These are phyloP conservation scores for Ocimum tenuiflorum DNA, from an alignment of 257 asterid species.

Conservation along the genomic window DNA sequence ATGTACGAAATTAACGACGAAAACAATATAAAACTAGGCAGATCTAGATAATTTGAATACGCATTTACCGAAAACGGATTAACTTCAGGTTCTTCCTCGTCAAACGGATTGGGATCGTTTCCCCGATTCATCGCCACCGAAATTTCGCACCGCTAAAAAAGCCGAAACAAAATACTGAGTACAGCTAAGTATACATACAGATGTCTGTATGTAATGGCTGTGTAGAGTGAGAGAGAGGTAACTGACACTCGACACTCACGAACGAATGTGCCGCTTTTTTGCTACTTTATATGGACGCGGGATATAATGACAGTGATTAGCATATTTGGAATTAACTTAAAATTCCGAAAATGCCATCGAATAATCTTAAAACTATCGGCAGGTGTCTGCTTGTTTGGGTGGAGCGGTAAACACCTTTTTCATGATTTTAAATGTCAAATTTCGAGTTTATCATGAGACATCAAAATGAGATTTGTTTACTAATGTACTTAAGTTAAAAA, in stretches of 20 bases:
- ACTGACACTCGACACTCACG: background rate
- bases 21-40: conserved; percentile 22
- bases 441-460: no score
- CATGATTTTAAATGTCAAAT: no score
- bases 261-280: conserved; percentile 1
- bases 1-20: conserved; percentile 1
- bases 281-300: conserved; percentile 28
- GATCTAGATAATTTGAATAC: conserved; percentile 29
- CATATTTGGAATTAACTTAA: background rate
- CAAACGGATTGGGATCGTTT: conserved; percentile 92
- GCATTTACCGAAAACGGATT: conserved; percentile 94
- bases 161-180: conserved; percentile 1
- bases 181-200: conserved; percentile 6
- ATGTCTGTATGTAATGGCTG: background rate
- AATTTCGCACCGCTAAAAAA: conserved; percentile 12
- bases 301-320: conserved; percentile 2
- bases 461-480: no score
- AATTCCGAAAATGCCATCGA: background rate
- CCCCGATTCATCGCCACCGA: conserved; percentile 56
- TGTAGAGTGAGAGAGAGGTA: conserved; percentile 14
- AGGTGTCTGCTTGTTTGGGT: no score
- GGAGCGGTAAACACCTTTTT: no score
- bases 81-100: conserved; percentile 90
- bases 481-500: no score
- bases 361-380: no score